Evolutionary conservation across 768 basidiomycete genomes (phyloP).

Genomic region (Galerina marginata): DNA sequence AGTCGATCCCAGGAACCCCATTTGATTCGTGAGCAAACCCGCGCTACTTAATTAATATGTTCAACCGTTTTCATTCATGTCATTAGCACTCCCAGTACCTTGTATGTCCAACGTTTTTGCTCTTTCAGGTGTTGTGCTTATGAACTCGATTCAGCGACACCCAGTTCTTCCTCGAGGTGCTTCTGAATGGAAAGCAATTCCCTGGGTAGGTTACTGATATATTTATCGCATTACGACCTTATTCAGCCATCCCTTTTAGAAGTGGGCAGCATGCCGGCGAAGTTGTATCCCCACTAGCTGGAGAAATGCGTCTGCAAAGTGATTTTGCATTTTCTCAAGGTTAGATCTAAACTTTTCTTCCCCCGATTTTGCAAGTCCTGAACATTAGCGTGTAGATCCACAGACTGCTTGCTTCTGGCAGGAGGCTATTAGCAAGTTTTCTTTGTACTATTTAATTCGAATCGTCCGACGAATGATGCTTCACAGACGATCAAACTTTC

Average conservation of each 20-base stretch:
- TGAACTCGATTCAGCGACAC: slow-evolving; percentile 25
- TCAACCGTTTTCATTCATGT: not conserved
- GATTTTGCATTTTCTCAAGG: slow-evolving; percentile 33
- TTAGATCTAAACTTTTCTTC: not conserved
- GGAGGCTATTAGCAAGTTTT: slow-evolving; percentile 15
- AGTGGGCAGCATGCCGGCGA: slow-evolving; percentile 29
- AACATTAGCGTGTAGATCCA: slow-evolving; percentile 1
- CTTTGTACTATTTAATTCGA: not conserved
- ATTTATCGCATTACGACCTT: too few relatives aligned
- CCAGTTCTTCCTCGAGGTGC: slow-evolving; percentile 40
- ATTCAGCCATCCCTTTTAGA: not conserved
- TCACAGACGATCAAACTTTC: slow-evolving; percentile 24
- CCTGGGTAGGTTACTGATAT: slow-evolving; percentile 7
- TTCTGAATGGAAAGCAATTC: slow-evolving; percentile 25
- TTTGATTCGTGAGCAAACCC: slow-evolving; percentile 33
- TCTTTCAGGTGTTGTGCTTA: not conserved
- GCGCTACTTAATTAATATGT: too few relatives aligned
- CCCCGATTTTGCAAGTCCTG: too few relatives aligned
- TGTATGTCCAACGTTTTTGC: slow-evolving; percentile 1
- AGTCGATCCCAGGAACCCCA: slow-evolving; percentile 31
- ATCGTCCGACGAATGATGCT: not conserved
- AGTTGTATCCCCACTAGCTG: slow-evolving; percentile 37
- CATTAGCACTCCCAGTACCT: slow-evolving; percentile 13
- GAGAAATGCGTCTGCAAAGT: slow-evolving; percentile 45
- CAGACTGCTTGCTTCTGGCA: slow-evolving; percentile 26